Percentiles rank a stretch among this genome's conserved stretches.
Evolutionary conservation across 1,284 basidiomycete genomes (phyloP).

Genomic region (Lignosus rhinocerotis): DNA sequence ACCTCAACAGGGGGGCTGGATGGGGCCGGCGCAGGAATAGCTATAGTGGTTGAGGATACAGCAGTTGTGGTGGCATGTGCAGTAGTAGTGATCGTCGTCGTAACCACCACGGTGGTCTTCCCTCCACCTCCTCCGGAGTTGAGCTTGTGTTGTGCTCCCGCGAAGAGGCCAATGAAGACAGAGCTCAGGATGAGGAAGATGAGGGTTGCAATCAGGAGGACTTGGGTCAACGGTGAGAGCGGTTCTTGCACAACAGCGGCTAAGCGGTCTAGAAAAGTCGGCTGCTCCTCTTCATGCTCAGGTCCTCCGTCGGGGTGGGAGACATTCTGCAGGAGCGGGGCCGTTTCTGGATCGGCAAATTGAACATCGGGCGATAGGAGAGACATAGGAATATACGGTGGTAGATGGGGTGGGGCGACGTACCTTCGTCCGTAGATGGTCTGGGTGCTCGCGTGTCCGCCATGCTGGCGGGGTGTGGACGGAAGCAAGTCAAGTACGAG

Average conservation of each 20-base stretch:
- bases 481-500: conserved; percentile 8
- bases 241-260: conserved; percentile 67
- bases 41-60: conserved; percentile 37
- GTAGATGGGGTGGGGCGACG: neutral
- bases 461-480: conserved; percentile 21
- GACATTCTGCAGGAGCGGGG: conserved; percentile 33
- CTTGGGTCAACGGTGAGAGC: conserved; percentile 82
- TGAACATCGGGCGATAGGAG: conserved; percentile 17
- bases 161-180: conserved; percentile 91
- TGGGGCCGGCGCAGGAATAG: conserved; percentile 38
- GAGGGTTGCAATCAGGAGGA: conserved; percentile 76
- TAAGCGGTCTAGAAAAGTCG: conserved; percentile 48
- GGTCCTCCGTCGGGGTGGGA: conserved; percentile 30
- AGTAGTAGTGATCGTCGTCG: conserved; percentile 27
- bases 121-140: conserved; percentile 43
- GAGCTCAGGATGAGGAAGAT: conserved; percentile 80
- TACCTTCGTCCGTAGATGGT: conserved; percentile 31
- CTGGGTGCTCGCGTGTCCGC: conserved; percentile 27
- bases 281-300: conserved; percentile 4
- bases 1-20: conserved; percentile 53
- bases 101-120: conserved; percentile 36
- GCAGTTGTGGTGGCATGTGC: conserved; percentile 29
- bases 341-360: conserved; percentile 27
- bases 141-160: conserved; percentile 80
- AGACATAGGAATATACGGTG: conserved; percentile 7